Percentiles rank a stretch among this genome's conserved stretches.
Evolutionary conservation across 306 rosid species (phyloP).

Genomic region (Mimosa pudica): DNA sequence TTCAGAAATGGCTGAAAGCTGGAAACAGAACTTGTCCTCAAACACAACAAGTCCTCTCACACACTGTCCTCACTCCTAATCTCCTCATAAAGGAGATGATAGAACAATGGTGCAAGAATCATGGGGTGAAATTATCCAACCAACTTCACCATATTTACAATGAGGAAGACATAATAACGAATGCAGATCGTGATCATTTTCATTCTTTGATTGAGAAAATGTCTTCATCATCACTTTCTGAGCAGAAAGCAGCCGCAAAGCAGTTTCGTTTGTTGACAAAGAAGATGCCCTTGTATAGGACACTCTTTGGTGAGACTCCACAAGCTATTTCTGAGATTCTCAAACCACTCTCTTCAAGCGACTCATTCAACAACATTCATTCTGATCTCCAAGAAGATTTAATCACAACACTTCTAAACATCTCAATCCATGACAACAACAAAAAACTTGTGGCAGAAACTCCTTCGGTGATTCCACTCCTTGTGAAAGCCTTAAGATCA

Average conservation of each 20-base stretch:
- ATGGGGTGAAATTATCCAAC: slow-evolving; percentile 65
- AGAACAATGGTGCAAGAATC: slow-evolving; percentile 66
- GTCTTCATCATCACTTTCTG: slow-evolving; percentile 60
- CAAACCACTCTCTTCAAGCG: slow-evolving; percentile 58
- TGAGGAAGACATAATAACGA: slow-evolving; percentile 60
- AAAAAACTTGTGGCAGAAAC: slow-evolving; percentile 86
- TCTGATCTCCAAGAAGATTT: slow-evolving; percentile 83
- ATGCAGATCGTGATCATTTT: slow-evolving; percentile 56
- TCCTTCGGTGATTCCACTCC: slow-evolving; percentile 66
- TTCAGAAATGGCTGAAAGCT: slow-evolving; percentile 73
- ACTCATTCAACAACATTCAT: slow-evolving; percentile 38
- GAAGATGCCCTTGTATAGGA: slow-evolving; percentile 75
- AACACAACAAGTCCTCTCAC: slow-evolving; percentile 80
- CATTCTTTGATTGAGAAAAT: slow-evolving; percentile 68
- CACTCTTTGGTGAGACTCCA: slow-evolving; percentile 68
- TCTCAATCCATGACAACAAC: slow-evolving; percentile 85
- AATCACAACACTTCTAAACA: slow-evolving; percentile 82
- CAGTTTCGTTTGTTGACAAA: slow-evolving; percentile 85
- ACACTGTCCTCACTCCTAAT: slow-evolving; percentile 80
- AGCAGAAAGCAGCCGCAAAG: slow-evolving; percentile 78
- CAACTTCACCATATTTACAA: slow-evolving; percentile 36
- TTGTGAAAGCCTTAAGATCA: slow-evolving; percentile 62
- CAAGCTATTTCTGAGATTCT: slow-evolving; percentile 72
- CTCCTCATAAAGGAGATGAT: slow-evolving; percentile 71
- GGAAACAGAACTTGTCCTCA: slow-evolving; percentile 84